A percentile compares a stretch with the other conserved stretches of the same genome.
These are phyloP conservation scores for Dipteronia sinensis DNA, from an alignment of 345 rosid species.

Conservation along the genomic window DNA sequence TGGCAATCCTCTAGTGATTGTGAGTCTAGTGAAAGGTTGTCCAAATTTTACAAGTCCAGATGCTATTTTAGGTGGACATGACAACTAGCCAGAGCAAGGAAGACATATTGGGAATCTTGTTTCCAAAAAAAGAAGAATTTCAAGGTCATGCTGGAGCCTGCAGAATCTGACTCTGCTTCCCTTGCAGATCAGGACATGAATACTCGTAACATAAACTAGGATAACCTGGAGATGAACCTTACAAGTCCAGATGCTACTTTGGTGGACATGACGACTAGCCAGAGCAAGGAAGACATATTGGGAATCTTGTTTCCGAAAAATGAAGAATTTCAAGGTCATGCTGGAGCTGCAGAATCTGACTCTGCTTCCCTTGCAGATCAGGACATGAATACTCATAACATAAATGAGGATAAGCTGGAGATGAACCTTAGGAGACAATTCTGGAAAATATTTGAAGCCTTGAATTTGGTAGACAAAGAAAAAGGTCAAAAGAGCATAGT, in stretches of 20 bases:
- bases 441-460: constrained; percentile 15
- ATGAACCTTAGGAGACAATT: background rate
- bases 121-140: too few relatives aligned
- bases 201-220: too few relatives aligned
- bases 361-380: background rate
- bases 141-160: too few relatives aligned
- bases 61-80: constrained; percentile 38
- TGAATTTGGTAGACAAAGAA: background rate
- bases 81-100: constrained; percentile 24
- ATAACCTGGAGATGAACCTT: too few relatives aligned
- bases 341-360: background rate
- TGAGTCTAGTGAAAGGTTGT: constrained; percentile 3
- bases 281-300: constrained; percentile 26
- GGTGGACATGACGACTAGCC: constrained; percentile 25
- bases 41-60: constrained; percentile 5
- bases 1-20: constrained; percentile 37
- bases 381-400: background rate
- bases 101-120: constrained; percentile 19
- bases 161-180: too few relatives aligned
- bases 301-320: background rate
- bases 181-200: too few relatives aligned
- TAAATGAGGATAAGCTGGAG: too few relatives aligned
- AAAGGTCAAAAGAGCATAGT: background rate
- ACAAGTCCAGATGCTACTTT: too few relatives aligned
- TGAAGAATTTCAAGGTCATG: too few relatives aligned